These are phyloP conservation scores for Fistulifera pelliculosa DNA, from an alignment of 108 stramenopile species.

Conservation along the genomic window DNA sequence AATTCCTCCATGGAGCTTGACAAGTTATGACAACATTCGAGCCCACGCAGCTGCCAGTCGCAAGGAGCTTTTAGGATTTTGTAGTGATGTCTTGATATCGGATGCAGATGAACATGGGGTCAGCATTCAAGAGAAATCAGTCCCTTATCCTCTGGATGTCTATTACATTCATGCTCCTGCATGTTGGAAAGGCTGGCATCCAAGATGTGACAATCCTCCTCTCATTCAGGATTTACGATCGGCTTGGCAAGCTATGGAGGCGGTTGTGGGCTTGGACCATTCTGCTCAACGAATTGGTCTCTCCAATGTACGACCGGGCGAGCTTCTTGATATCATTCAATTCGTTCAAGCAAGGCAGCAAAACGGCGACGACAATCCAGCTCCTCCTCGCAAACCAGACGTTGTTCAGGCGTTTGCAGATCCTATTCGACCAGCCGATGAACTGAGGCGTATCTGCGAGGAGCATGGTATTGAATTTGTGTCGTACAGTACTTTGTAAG, in stretches of 20 bases:
- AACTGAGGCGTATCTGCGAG: constrained; percentile 26
- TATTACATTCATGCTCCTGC: constrained; percentile 44
- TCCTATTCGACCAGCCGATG: constrained; percentile 28
- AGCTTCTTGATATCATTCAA: constrained; percentile 29
- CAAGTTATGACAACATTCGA: constrained; percentile 28
- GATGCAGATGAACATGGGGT: neutral
- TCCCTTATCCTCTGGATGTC: constrained; percentile 27
- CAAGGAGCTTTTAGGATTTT: constrained; percentile 33
- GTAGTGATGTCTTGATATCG: constrained; percentile 7
- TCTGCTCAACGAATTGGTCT: constrained; percentile 36
- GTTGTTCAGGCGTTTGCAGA: constrained; percentile 41
- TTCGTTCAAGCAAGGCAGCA: constrained; percentile 23
- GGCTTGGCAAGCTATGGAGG: constrained; percentile 46
- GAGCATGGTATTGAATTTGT: constrained; percentile 49
- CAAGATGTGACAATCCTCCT: constrained; percentile 33
- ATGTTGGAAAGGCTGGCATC: constrained; percentile 46
- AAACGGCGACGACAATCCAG: neutral
- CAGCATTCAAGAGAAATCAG: neutral
- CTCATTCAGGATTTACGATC: constrained; percentile 18
- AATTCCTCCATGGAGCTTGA: constrained; percentile 45
- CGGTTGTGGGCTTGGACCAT: constrained; percentile 30
- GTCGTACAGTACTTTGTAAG: constrained; percentile 40
- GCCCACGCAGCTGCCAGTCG: constrained; percentile 23
- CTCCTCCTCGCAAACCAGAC: constrained; percentile 42
- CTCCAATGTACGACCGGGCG: constrained; percentile 27